Percentiles rank a stretch among this genome's conserved stretches.
phyloP scores from a whole-genome alignment of 129 eudicot genomes.

The Rutidosis leptorrhynchoides region DNA sequence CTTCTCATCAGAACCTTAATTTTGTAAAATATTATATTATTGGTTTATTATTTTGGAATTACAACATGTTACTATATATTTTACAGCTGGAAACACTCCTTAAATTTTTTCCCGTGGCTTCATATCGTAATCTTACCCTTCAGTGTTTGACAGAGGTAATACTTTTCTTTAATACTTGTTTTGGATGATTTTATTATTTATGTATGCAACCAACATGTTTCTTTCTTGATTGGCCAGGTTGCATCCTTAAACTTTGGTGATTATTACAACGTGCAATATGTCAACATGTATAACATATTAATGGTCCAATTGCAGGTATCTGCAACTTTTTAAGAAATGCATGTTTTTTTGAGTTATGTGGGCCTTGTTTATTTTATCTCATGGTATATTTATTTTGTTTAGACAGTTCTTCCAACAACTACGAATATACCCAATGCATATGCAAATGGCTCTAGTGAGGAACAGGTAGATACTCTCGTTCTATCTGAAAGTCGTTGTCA shows the following conservation, averaged over 20 bases:
- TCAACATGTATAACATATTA: slow-evolving; percentile 69
- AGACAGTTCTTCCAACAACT: slow-evolving; percentile 73
- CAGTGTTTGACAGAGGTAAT: slow-evolving; percentile 93
- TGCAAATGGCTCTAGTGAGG: slow-evolving; percentile 79
- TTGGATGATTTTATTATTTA: not conserved
- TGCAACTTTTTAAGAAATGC: not conserved
- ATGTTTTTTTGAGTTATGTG: not conserved
- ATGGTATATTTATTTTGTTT: slow-evolving; percentile 23
- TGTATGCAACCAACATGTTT: not conserved
- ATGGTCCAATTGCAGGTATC: slow-evolving; percentile 88
- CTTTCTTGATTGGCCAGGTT: slow-evolving; percentile 50
- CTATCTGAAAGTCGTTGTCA: not conserved
- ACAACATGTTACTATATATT: slow-evolving; percentile 9
- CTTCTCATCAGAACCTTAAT: not conserved
- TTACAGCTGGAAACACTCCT: slow-evolving; percentile 86
- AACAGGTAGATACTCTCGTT: slow-evolving; percentile 57
- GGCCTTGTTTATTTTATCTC: not conserved
- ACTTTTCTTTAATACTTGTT: not conserved
- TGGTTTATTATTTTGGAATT: slow-evolving; percentile 15
- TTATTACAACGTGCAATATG: slow-evolving; percentile 71
- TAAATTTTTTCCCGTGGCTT: slow-evolving; percentile 71
- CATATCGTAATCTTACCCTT: slow-evolving; percentile 84
- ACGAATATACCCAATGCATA: slow-evolving; percentile 78
- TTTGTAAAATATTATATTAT: not conserved
- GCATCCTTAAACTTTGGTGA: slow-evolving; percentile 92